phyloP scores from a whole-genome alignment of 202 grass and related monocot genomes.

The Panicum virgatum region DNA sequence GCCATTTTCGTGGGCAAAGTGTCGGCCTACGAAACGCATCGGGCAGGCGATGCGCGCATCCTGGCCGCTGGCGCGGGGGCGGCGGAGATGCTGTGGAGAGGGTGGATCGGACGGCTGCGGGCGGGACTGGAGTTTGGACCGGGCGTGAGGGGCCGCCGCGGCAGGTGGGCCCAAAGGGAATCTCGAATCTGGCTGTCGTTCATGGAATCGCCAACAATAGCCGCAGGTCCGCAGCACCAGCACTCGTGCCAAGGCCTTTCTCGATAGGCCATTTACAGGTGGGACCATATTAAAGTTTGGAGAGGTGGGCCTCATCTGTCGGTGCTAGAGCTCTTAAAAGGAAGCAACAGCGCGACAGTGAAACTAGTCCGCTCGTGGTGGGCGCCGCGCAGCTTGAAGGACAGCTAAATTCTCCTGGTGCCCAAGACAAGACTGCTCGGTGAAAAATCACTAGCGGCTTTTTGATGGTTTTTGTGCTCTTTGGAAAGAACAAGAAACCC shows the following conservation, averaged over 20 bases:
- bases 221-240: not conserved
- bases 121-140: not conserved
- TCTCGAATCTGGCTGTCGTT: constrained; percentile 33
- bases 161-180: constrained; percentile 38
- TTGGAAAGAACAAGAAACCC: not conserved
- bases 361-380: not conserved
- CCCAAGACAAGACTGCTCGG: not conserved
- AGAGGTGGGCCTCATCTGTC: not conserved
- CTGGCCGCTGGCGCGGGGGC: not conserved
- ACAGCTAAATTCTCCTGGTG: not conserved
- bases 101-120: constrained; percentile 3
- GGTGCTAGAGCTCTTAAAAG: not conserved
- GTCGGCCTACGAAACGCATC: constrained; percentile 43
- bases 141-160: constrained; percentile 43
- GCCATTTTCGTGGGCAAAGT: constrained; percentile 65
- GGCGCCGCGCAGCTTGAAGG: not conserved
- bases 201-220: constrained; percentile 32
- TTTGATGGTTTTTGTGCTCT: not conserved
- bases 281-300: not conserved
- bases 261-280: not conserved
- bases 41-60: constrained; percentile 9
- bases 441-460: not conserved
- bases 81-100: not conserved
- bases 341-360: not conserved
- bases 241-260: too few relatives aligned